Conservation (phyloP, 148 eudicot genomes). For the Agrostemma githago region DNA sequence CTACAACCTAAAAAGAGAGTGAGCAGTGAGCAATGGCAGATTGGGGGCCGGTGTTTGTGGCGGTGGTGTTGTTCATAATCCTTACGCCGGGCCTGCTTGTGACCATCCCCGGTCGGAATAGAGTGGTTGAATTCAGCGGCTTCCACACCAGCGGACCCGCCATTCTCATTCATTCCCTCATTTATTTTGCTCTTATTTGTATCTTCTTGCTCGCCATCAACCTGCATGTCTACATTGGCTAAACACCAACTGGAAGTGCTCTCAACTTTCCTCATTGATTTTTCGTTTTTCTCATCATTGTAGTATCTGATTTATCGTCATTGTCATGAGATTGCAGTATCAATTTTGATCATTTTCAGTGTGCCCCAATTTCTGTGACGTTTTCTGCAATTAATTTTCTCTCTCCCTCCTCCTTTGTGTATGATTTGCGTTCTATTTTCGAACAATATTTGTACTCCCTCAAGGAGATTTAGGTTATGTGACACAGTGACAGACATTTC, state of each 20-base stretch:
- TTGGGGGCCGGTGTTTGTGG: slow-evolving; percentile 89
- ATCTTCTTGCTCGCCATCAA: slow-evolving; percentile 62
- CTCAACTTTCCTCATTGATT: not conserved
- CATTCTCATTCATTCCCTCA: slow-evolving; percentile 61
- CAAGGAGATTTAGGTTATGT: too few species aligned
- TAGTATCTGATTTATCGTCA: slow-evolving; percentile 3
- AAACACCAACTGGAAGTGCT: not conserved
- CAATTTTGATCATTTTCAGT: not conserved
- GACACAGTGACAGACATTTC: too few species aligned
- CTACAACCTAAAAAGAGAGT: not conserved
- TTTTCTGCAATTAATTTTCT: too few species aligned
- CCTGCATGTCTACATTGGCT: slow-evolving; percentile 63
- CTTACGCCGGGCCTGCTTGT: slow-evolving; percentile 75
- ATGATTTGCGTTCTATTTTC: too few species aligned
- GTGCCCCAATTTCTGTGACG: not conserved
- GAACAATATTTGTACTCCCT: too few species aligned
- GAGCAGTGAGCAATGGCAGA: slow-evolving; percentile 45
- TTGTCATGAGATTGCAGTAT: not conserved
- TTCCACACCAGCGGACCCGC: slow-evolving; percentile 77
- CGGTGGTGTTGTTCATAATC: slow-evolving; percentile 73
- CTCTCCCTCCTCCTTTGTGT: too few species aligned
- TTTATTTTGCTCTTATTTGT: slow-evolving; percentile 58
- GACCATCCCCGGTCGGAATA: slow-evolving; percentile 64
- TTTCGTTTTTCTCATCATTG: not conserved
- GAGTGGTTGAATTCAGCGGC: slow-evolving; percentile 52